These are phyloP conservation scores for Cyathus striatus DNA, from an alignment of 768 basidiomycete species.

Conservation along the genomic window DNA sequence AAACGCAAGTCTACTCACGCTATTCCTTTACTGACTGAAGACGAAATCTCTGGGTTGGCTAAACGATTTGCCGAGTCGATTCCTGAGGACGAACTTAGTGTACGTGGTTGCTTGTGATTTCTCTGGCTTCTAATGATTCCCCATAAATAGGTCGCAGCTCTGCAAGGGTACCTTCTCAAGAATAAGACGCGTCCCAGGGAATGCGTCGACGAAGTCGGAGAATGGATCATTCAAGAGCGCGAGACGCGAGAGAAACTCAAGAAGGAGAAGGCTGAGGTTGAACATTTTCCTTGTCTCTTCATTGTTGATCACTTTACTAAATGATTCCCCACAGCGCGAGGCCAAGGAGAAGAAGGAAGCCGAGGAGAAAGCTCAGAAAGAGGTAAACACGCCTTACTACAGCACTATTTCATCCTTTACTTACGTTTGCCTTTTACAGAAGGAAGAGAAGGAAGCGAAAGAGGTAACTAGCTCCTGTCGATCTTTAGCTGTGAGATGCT, in stretches of 20 bases:
- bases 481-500: too few species aligned
- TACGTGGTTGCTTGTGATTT: constrained; percentile 27
- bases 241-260: constrained; percentile 82
- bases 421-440: too few species aligned
- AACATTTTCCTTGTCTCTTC: constrained; percentile 8
- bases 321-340: constrained; percentile 50
- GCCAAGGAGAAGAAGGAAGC: constrained; percentile 77
- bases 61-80: constrained; percentile 80
- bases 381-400: too few species aligned
- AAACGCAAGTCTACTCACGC: constrained; percentile 61
- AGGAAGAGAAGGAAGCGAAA: constrained; percentile 45
- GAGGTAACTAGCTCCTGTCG: too few species aligned
- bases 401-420: too few species aligned
- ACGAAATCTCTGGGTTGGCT: constrained; percentile 72
- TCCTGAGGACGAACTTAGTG: constrained; percentile 84
- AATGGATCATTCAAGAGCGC: constrained; percentile 78
- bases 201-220: constrained; percentile 73
- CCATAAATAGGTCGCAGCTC: constrained; percentile 58
- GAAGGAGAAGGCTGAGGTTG: constrained; percentile 66
- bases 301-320: constrained; percentile 8
- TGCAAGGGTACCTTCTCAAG: constrained; percentile 85
- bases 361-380: constrained; percentile 56
- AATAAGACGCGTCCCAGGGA: constrained; percentile 88
- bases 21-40: constrained; percentile 68
- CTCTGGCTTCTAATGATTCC: background rate